Percentiles rank a stretch among this genome's conserved stretches.
phyloP scores from a whole-genome alignment of 768 basidiomycete species.

The Udeniomyces megalosporus region DNA sequence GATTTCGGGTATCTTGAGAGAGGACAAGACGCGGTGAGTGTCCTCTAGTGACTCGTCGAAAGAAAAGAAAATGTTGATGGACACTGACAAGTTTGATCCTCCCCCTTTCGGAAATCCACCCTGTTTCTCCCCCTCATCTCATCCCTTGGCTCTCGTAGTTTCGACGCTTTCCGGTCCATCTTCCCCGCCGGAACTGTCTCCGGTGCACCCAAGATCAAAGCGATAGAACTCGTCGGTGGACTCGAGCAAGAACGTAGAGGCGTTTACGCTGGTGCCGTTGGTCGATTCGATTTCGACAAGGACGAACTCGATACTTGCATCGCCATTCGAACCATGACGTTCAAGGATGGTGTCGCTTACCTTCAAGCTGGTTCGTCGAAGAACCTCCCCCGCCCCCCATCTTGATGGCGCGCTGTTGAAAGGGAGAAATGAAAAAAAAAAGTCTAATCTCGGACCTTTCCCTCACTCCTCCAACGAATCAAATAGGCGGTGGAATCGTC shows the following conservation, averaged over 20 bases:
- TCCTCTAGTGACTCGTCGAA: not conserved
- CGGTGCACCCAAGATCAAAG: slow-evolving; percentile 96
- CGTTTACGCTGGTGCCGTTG: slow-evolving; percentile 92
- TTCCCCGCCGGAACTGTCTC: slow-evolving; percentile 98
- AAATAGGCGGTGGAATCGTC: slow-evolving; percentile 91
- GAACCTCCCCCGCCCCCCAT: not conserved
- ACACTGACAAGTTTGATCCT: too few relatives aligned
- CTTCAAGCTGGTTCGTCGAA: slow-evolving; percentile 48
- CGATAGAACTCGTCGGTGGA: slow-evolving; percentile 76
- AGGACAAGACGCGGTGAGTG: slow-evolving; percentile 61
- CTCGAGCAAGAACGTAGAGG: slow-evolving; percentile 80
- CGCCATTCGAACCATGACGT: slow-evolving; percentile 93
- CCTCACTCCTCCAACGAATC: not conserved
- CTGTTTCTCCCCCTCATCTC: not conserved
- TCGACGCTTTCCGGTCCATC: slow-evolving; percentile 96
- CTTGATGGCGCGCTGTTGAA: too few relatives aligned
- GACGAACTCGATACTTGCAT: slow-evolving; percentile 98
- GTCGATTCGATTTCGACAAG: slow-evolving; percentile 74
- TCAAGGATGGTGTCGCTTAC: slow-evolving; percentile 74
- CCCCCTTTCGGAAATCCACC: too few relatives aligned
- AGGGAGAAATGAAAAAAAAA: too few relatives aligned
- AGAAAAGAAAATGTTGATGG: too few relatives aligned
- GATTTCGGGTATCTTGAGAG: slow-evolving; percentile 69
- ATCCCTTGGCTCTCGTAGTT: slow-evolving; percentile 36
- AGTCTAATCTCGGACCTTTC: not conserved